Evolutionary conservation across 139 green algal species (phyloP).

Genomic region (Coccomyxa sp.): DNA sequence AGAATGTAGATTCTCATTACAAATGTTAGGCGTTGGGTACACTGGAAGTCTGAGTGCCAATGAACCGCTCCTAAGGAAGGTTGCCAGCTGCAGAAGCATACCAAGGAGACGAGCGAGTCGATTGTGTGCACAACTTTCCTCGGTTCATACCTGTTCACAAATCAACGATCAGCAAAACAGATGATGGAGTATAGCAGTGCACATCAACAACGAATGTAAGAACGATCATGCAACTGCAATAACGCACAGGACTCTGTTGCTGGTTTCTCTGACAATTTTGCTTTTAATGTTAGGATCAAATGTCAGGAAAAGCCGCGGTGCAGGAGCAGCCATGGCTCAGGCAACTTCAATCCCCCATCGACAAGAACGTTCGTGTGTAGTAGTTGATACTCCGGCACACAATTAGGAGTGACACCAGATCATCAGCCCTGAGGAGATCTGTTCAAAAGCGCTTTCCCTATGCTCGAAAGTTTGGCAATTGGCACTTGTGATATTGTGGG

Average conservation of each 20-base stretch:
- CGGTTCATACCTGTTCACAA: too few relatives aligned
- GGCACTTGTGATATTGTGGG: neutral
- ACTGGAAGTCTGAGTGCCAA: neutral
- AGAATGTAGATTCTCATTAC: neutral
- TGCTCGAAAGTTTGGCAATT: neutral
- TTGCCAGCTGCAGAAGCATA: neutral
- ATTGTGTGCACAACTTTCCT: neutral
- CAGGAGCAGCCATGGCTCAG: neutral
- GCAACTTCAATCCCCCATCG: neutral
- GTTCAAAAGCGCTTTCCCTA: neutral
- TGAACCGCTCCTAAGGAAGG: neutral
- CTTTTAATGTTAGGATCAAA: too few relatives aligned
- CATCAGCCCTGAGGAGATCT: neutral
- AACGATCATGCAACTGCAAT: too few relatives aligned
- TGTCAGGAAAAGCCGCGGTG: too few relatives aligned
- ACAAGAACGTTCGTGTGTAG: neutral
- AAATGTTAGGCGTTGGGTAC: neutral
- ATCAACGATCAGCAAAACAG: too few relatives aligned
- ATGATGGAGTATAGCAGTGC: too few relatives aligned
- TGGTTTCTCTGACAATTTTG: too few relatives aligned
- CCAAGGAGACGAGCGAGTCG: neutral
- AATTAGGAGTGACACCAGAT: neutral
- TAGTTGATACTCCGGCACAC: too few relatives aligned
- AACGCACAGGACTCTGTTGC: too few relatives aligned
- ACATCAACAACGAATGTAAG: too few relatives aligned